These are phyloP conservation scores for Arabidopsis suecica DNA, from an alignment of 345 rosid genomes.

Conservation along the genomic window DNA sequence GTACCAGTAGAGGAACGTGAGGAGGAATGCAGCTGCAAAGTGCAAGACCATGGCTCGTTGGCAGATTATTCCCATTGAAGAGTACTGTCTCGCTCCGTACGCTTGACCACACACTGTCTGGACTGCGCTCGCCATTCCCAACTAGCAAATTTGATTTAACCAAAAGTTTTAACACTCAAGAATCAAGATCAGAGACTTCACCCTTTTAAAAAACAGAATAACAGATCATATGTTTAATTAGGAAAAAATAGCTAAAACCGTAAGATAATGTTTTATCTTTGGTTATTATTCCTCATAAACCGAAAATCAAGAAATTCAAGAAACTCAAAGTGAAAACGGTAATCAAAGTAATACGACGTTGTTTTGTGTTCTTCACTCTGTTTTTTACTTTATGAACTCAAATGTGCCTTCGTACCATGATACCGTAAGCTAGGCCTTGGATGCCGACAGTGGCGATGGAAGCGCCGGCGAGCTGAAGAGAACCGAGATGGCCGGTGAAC, in stretches of 20 bases:
- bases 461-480: constrained; percentile 86
- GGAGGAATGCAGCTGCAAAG: constrained; percentile 68
- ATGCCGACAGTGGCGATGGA: constrained; percentile 87
- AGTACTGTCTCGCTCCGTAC: constrained; percentile 73
- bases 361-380: not conserved
- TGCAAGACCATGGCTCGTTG: constrained; percentile 91
- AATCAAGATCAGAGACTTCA: not conserved
- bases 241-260: no score
- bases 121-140: constrained; percentile 98
- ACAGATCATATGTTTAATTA: no score
- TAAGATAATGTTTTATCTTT: no score
- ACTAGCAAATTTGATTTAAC: constrained; percentile 42
- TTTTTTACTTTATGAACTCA: constrained; percentile 4
- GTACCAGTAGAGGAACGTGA: constrained; percentile 74
- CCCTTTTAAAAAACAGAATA: no score
- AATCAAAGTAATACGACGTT: not conserved
- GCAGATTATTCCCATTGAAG: constrained; percentile 84
- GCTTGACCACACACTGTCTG: constrained; percentile 98
- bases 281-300: no score
- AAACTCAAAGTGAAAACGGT: not conserved
- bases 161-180: not conserved
- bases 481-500: constrained; percentile 81
- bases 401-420: constrained; percentile 61
- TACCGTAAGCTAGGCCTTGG: constrained; percentile 95
- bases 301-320: no score